phyloP scores from a whole-genome alignment of 768 basidiomycete genomes.

The Boletus sensibilis region DNA sequence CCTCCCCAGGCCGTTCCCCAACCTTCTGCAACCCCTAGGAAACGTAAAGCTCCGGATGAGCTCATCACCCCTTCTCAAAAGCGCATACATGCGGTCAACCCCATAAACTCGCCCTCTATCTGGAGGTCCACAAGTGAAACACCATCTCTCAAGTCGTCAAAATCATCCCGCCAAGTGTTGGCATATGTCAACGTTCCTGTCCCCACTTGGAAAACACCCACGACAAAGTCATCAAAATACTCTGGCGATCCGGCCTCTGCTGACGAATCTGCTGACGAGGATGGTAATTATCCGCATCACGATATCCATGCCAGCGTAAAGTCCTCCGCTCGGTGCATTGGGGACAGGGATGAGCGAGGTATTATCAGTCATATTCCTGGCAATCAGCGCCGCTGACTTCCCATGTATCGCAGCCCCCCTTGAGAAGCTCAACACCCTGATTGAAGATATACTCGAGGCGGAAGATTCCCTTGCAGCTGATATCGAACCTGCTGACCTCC shows the following conservation, averaged over 20 bases:
- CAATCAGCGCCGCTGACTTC: not conserved
- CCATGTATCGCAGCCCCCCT: constrained; percentile 47
- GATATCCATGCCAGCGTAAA: constrained; percentile 37
- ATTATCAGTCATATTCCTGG: not conserved
- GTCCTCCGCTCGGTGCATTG: constrained; percentile 58
- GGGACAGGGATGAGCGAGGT: constrained; percentile 79
- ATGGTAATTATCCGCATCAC: constrained; percentile 31
- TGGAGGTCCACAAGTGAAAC: constrained; percentile 19
- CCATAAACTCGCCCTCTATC: constrained; percentile 10
- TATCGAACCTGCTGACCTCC: constrained; percentile 47
- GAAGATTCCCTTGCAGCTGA: constrained; percentile 70
- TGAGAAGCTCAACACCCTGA: constrained; percentile 70
- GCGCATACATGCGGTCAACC: constrained; percentile 40
- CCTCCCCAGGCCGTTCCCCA: constrained; percentile 2
- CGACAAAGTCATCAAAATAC: constrained; percentile 21
- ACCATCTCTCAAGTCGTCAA: constrained; percentile 29
- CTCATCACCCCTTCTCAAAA: constrained; percentile 64
- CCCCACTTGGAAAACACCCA: constrained; percentile 30
- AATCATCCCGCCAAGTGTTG: constrained; percentile 33
- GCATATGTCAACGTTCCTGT: constrained; percentile 35
- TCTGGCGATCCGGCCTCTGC: constrained; percentile 47
- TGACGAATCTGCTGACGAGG: constrained; percentile 53
- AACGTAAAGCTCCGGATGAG: constrained; percentile 63
- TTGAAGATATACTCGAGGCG: constrained; percentile 85
- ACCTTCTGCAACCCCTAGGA: constrained; percentile 56